A percentile compares a stretch with the other conserved stretches of the same genome.
Conservation (phyloP, 2,329 filamentous ascomycete genomes). For the Pseudonectria buxi region DNA sequence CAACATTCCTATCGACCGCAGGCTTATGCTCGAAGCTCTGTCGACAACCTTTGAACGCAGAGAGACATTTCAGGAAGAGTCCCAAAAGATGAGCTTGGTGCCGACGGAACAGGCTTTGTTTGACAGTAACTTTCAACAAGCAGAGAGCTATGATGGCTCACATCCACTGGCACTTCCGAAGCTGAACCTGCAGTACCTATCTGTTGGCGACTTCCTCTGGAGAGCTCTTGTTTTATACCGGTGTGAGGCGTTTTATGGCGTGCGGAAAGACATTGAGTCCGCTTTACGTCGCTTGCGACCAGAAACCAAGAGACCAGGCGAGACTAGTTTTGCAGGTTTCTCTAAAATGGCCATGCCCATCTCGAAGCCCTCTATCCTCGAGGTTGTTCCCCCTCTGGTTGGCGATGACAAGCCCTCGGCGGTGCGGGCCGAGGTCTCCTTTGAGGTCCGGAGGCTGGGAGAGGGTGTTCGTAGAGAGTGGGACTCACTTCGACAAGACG, state of each 20-base stretch:
- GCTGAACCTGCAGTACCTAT: slow-evolving; percentile 90
- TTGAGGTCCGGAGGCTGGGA: slow-evolving; percentile 76
- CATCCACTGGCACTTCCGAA: slow-evolving; percentile 87
- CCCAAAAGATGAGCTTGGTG: slow-evolving; percentile 64
- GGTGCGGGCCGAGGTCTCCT: slow-evolving; percentile 76
- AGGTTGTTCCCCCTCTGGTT: slow-evolving; percentile 75
- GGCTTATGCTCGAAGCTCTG: slow-evolving; percentile 64
- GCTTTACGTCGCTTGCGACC: slow-evolving; percentile 74
- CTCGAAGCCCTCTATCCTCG: slow-evolving; percentile 75
- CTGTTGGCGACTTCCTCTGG: slow-evolving; percentile 95
- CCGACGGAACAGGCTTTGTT: slow-evolving; percentile 81
- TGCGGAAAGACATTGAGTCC: slow-evolving; percentile 83
- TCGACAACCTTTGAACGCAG: slow-evolving; percentile 68
- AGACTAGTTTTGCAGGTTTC: slow-evolving; percentile 70
- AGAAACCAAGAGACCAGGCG: slow-evolving; percentile 54
- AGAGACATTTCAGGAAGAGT: slow-evolving; percentile 74
- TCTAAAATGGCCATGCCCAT: slow-evolving; percentile 91
- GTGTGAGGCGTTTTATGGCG: slow-evolving; percentile 87
- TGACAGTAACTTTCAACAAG: slow-evolving; percentile 68
- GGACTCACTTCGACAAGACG: slow-evolving; percentile 80
- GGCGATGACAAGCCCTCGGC: slow-evolving; percentile 77
- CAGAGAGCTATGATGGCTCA: slow-evolving; percentile 82
- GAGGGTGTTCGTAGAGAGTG: slow-evolving; percentile 76
- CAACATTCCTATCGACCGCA: slow-evolving; percentile 55
- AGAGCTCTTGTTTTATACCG: slow-evolving; percentile 83